Evolutionary conservation across 192 early-diverging fungal species (phyloP).

Genomic region (Coemansia sp.): DNA sequence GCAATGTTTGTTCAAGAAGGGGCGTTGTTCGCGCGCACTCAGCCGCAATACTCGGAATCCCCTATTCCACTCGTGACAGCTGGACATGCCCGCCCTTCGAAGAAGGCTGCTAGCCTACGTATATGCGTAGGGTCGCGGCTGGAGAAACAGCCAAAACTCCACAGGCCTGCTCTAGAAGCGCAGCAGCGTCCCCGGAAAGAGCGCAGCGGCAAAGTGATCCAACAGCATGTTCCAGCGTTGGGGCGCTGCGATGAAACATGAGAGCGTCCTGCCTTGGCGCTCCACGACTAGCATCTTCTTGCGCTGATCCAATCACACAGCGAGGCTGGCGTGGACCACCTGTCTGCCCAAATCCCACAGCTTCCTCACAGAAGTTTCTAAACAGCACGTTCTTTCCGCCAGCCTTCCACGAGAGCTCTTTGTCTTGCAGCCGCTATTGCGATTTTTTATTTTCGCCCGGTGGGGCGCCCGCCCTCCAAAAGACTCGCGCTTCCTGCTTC

Average conservation of each 20-base stretch:
- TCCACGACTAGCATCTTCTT: no score
- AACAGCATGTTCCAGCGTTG: not conserved
- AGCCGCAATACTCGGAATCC: conserved; percentile 1
- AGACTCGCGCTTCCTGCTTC: no score
- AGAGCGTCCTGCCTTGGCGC: not conserved
- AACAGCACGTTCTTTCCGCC: conserved; percentile 13
- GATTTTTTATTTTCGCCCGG: no score
- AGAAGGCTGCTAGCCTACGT: no score
- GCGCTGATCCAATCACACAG: not conserved
- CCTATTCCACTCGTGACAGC: not conserved
- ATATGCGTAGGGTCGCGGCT: no score
- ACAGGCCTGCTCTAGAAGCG: not conserved
- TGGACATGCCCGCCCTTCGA: no score
- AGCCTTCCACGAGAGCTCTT: no score
- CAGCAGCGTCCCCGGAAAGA: not conserved
- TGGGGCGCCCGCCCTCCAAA: no score
- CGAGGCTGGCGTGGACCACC: not conserved
- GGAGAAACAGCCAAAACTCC: not conserved
- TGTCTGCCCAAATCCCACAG: no score
- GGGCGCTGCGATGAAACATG: not conserved
- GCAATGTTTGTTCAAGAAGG: not conserved
- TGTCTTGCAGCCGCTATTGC: no score
- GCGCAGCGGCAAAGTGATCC: not conserved
- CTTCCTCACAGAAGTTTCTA: conserved; percentile 25
- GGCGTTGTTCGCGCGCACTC: not conserved